Evolutionary conservation across 2,329 filamentous ascomycete genomes (phyloP).

Genomic region (Fusarium dimerum): DNA sequence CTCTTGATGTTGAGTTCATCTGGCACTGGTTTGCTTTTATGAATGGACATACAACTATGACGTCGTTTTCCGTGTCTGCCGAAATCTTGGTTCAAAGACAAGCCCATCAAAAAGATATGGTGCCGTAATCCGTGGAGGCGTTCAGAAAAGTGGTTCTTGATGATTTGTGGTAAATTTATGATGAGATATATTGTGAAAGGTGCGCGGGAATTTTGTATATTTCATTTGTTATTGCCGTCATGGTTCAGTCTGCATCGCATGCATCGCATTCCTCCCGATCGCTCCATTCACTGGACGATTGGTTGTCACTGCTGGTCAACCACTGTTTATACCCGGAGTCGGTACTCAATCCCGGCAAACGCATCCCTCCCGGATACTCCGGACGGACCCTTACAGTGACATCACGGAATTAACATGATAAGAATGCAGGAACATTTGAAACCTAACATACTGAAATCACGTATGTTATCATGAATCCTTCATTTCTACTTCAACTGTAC

Average conservation of each 20-base stretch:
- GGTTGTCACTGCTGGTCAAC: no score
- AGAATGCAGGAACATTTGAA: no score
- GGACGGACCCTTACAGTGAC: no score
- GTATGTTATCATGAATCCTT: no score
- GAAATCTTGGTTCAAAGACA: background rate
- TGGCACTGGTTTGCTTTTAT: background rate
- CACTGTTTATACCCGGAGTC: no score
- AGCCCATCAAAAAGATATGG: background rate
- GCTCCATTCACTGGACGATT: background rate
- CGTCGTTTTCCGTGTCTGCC: background rate
- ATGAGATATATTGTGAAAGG: background rate
- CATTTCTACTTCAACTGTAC: no score
- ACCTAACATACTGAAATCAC: no score
- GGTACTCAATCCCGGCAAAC: no score
- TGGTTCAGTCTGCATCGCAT: background rate
- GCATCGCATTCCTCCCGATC: background rate
- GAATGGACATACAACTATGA: background rate
- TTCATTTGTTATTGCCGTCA: background rate
- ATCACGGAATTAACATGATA: no score
- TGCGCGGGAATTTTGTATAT: no score
- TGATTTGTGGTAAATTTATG: background rate
- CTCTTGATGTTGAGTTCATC: background rate
- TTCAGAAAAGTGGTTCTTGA: background rate
- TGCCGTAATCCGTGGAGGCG: background rate
- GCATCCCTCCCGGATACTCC: no score